These are phyloP conservation scores for Coprinopsis cinerea DNA, from an alignment of 768 basidiomycete genomes.

Conservation along the genomic window DNA sequence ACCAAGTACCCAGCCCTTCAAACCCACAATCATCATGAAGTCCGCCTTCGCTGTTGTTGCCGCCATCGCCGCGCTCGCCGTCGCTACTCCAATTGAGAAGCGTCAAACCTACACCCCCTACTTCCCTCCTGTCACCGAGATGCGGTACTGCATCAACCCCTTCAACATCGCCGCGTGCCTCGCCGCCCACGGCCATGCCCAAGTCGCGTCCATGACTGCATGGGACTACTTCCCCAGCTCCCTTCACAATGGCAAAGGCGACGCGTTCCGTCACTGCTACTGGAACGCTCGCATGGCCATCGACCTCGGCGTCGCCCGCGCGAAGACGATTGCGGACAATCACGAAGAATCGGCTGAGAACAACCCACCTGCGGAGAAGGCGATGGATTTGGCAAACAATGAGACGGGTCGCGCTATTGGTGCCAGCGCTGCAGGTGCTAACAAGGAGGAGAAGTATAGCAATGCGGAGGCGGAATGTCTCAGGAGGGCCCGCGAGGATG, in stretches of 20 bases:
- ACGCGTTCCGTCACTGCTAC: constrained; percentile 3
- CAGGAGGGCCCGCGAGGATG: background rate
- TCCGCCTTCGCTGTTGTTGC: background rate
- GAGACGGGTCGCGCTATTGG: background rate
- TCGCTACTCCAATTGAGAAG: background rate
- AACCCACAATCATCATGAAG: no score
- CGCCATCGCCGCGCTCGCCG: background rate
- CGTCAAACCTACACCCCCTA: constrained; percentile 2
- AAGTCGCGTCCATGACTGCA: background rate
- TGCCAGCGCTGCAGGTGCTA: background rate
- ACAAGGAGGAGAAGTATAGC: constrained; percentile 1
- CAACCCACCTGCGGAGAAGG: background rate
- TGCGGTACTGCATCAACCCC: background rate
- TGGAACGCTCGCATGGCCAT: constrained; percentile 2
- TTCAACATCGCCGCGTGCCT: background rate
- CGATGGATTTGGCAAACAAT: constrained; percentile 2
- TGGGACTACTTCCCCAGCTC: background rate
- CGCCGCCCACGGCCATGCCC: background rate
- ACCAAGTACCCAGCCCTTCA: no score
- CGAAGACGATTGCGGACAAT: background rate
- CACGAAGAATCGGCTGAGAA: background rate
- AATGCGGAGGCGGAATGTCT: background rate
- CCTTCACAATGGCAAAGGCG: background rate
- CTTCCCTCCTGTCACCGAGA: background rate
- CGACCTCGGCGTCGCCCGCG: background rate